Evolutionary conservation across 352 stramenopile species (phyloP), one percentile per base, ranked within the genome.

Genomic region (Bremia lactucae): DNA sequence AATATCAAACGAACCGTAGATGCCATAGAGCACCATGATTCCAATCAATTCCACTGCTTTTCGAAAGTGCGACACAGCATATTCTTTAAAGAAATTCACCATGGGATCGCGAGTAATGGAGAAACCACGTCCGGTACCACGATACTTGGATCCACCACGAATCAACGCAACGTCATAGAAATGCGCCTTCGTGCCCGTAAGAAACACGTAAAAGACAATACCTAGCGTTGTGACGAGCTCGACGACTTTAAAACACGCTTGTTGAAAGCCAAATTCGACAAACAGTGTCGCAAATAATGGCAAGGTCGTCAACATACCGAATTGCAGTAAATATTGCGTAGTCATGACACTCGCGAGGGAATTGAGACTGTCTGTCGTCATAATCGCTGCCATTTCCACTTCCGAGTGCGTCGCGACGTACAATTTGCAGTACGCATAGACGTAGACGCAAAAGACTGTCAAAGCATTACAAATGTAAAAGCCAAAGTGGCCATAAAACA

Each of bases 401-500:
- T 89, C 67, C 23, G 65, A 65, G 54, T 90, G 77, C 0, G 78
- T 82, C 8, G 67, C 70, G 15, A 86, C 62, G 50, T 94, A 94
- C 35, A 94, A 35, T 44, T 90, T 91, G 11, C 65, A 64, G 56
- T 91, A 94, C 11, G 78, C 75, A 49, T 88, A 93, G 20, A 90
- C 67, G 54, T 86, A 94, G 16, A 90, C 78, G 43, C 76, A 89
- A 16, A 93, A 49, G 7, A 91, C 77, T 0, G 81, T 94, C n/a
- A 94, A 40, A 4, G 72, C 78, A 46, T 89, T 91, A 45, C 74
- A 84, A 47, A 94, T 91, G 68, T 94, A 94, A 50, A 94, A 94
- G 7, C 81, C 81, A 19, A 88, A 87, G 52, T 94, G 81, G 4
- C 73, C 72, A 42, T 84, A 91, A 42, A 84, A 94, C 81, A 94